Evolutionary conservation across 805 yeast genomes (phyloP), one percentile per base, ranked within the genome.

Genomic region (Gaillardinia entomophila): DNA sequence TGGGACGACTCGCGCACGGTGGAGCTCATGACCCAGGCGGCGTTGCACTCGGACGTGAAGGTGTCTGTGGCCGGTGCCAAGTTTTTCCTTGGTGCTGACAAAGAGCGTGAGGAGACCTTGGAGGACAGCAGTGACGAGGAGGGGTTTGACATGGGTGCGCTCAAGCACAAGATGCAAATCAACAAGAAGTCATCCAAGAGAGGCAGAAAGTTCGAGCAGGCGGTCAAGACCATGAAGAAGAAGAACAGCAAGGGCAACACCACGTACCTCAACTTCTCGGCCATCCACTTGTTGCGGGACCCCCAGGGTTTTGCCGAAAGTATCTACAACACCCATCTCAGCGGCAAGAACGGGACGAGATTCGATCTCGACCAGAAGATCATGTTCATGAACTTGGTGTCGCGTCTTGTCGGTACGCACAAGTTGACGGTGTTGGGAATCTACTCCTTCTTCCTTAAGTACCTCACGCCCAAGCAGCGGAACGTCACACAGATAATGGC

Each of bases 1-100:
- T 92, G 99, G 99, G 97, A 88, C 57, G 99, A 92, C 56, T 75
- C 95, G 0, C 71, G 97, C 49, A 82, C 97, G 0, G 95, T 92
- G n/a, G 98, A 92, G 59, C 78, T 92, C 50, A 89, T 92, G 97
- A 82, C 95, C 2, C 92, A 87, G 48, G 97, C 97, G 1, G 87
- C 97, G 2, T 60, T 86, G 40, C 96, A 88, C 51, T 80, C 82
- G 12, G 95, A 92, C 48, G 66, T 71, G 12, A 92, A 92, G 60
- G 92, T 92, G 30, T 82, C 95, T 5, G 66, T 82, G 34, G 83
- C 97, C 3, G 98, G 96, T 40, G 92, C 86, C 19, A 70, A 77
- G 49, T 92, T 92, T 60, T 92, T 92, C 62, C 62, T 92, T 29
- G 96, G 96, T 42, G 96, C 96, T 16, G 99, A 92, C 54, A 82